Percentiles rank a stretch among this genome's conserved stretches.
Conservation (phyloP, 371 early-diverging fungal species). For the Capillidium heterosporum region DNA sequence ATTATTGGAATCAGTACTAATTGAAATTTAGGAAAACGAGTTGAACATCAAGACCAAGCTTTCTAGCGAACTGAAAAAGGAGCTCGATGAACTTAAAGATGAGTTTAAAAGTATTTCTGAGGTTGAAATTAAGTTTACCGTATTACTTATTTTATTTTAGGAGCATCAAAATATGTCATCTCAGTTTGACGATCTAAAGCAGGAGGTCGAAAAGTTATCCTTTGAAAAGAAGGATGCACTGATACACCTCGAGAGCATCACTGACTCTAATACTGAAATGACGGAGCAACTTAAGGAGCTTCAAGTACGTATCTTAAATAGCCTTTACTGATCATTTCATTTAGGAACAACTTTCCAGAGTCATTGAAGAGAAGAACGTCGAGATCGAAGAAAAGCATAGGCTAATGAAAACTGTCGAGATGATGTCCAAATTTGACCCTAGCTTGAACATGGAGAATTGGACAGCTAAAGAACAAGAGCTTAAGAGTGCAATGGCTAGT, state of each 20-base stretch:
- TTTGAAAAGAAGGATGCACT: constrained; percentile 72
- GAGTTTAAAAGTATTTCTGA: constrained; percentile 22
- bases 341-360: constrained; percentile 15
- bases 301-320: constrained; percentile 22
- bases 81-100: constrained; percentile 40
- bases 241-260: constrained; percentile 63
- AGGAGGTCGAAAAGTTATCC: constrained; percentile 67
- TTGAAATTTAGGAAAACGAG: constrained; percentile 12
- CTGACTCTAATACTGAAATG: constrained; percentile 63
- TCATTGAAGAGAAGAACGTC: constrained; percentile 24
- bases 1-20: neutral
- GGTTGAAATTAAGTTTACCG: neutral
- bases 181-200: constrained; percentile 46
- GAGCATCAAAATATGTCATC: constrained; percentile 53
- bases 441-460: constrained; percentile 23
- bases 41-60: constrained; percentile 13
- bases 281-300: constrained; percentile 44
- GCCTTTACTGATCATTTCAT: neutral
- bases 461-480: constrained; percentile 54
- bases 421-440: constrained; percentile 71
- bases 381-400: constrained; percentile 56
- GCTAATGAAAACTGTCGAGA: constrained; percentile 64
- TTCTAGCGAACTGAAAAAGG: constrained; percentile 25
- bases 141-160: constrained; percentile 6
- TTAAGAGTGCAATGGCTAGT: constrained; percentile 44